Conservation (phyloP, 2,329 filamentous ascomycete species). For the Whalleya microplaca region DNA sequence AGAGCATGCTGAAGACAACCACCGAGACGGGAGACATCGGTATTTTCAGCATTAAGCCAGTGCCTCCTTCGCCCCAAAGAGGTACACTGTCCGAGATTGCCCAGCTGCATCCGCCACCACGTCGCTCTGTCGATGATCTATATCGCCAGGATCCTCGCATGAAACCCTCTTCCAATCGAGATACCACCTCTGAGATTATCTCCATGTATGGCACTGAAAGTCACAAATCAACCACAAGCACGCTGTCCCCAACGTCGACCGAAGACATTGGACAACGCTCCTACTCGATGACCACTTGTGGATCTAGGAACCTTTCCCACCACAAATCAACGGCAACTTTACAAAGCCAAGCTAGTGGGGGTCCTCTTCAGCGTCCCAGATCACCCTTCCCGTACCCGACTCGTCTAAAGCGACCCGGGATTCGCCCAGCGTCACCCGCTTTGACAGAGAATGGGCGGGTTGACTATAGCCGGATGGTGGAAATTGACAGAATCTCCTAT, state of each 20-base stretch:
- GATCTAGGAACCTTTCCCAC: slow-evolving; percentile 50
- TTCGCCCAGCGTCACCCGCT: slow-evolving; percentile 53
- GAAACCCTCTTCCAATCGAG: slow-evolving; percentile 52
- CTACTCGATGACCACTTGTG: slow-evolving; percentile 59
- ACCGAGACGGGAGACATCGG: slow-evolving; percentile 70
- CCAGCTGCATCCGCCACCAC: slow-evolving; percentile 33
- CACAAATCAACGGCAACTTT: slow-evolving; percentile 53
- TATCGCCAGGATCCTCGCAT: slow-evolving; percentile 46
- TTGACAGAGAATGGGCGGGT: slow-evolving; percentile 51
- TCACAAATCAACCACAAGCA: slow-evolving; percentile 48
- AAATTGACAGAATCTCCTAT: slow-evolving; percentile 52
- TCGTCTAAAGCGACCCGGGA: slow-evolving; percentile 57
- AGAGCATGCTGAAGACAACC: slow-evolving; percentile 68
- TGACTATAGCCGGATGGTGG: slow-evolving; percentile 55
- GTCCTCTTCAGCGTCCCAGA: slow-evolving; percentile 53
- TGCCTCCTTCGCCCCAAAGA: slow-evolving; percentile 39
- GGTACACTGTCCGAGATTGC: slow-evolving; percentile 36
- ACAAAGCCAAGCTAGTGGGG: slow-evolving; percentile 49
- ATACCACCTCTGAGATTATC: slow-evolving; percentile 58
- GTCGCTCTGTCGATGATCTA: slow-evolving; percentile 38
- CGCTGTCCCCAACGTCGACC: slow-evolving; percentile 44
- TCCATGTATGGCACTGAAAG: slow-evolving; percentile 60
- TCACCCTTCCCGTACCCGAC: slow-evolving; percentile 64
- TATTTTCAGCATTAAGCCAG: slow-evolving; percentile 58
- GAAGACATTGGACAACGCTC: slow-evolving; percentile 52